phyloP scores from a whole-genome alignment of 495 filamentous ascomycete species.

The Cudoniella acicularis region DNA sequence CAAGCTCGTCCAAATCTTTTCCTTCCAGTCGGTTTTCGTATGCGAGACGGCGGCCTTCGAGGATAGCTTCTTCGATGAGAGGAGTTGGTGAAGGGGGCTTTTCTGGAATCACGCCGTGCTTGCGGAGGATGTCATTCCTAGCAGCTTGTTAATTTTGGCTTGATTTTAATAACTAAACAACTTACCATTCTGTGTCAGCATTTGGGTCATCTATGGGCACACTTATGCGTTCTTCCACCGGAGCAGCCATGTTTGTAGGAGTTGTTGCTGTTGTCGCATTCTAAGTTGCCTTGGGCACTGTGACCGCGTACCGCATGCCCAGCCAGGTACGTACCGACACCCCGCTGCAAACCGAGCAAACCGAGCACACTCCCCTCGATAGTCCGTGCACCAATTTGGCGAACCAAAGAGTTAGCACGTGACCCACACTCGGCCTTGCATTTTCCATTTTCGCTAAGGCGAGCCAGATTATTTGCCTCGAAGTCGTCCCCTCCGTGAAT shows the following conservation, averaged over 20 bases:
- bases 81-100: conserved; percentile 93
- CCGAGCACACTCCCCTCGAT: neutral
- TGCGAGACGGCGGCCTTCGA: conserved; percentile 72
- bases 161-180: neutral
- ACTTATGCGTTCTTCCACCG: conserved; percentile 57
- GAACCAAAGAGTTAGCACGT: conserved; percentile 4
- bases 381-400: neutral
- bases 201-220: conserved; percentile 94
- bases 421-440: conserved; percentile 10
- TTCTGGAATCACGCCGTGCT: conserved; percentile 92
- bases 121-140: conserved; percentile 98
- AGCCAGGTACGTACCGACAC: neutral
- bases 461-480: neutral
- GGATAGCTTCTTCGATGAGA: conserved; percentile 91
- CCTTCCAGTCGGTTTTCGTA: conserved; percentile 89
- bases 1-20: conserved; percentile 89
- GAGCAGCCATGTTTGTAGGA: conserved; percentile 63
- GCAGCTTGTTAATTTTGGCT: conserved; percentile 9
- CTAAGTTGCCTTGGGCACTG: neutral
- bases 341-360: conserved; percentile 9
- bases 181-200: conserved; percentile 95
- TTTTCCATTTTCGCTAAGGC: conserved; percentile 7
- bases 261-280: conserved; percentile 3
- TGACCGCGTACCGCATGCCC: neutral
- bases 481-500: neutral